A percentile compares a stretch with the other conserved stretches of the same genome.
These are phyloP conservation scores for Lindgomyces ingoldianus DNA, from an alignment of 495 filamentous ascomycete species.

Conservation along the genomic window DNA sequence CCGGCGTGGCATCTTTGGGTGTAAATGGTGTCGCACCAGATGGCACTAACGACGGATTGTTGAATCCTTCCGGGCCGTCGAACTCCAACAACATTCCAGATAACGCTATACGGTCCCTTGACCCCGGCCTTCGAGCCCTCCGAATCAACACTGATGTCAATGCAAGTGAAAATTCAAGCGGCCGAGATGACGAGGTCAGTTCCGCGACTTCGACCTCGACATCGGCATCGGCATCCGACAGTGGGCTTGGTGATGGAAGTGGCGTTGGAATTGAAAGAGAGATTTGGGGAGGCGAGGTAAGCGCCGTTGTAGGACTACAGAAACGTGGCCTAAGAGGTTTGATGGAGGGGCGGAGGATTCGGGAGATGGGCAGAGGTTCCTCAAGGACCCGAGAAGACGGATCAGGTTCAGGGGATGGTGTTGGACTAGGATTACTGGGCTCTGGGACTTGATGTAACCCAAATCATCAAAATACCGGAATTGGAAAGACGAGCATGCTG, in stretches of 20 bases:
- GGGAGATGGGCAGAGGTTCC: conserved; percentile 45
- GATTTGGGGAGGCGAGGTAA: conserved; percentile 81
- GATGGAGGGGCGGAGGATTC: conserved; percentile 90
- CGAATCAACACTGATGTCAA: conserved; percentile 45
- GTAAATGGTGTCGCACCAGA: conserved; percentile 8
- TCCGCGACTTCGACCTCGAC: conserved; percentile 35
- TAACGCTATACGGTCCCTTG: conserved; percentile 21
- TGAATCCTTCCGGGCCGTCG: neutral
- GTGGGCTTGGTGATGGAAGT: conserved; percentile 35
- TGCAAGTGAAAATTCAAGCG: neutral
- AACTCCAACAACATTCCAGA: neutral
- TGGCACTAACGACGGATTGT: conserved; percentile 5
- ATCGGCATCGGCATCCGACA: conserved; percentile 31
- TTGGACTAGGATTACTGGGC: conserved; percentile 23
- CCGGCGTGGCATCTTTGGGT: conserved; percentile 52
- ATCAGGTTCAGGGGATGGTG: conserved; percentile 14
- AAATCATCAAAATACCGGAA: neutral
- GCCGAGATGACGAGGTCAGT: conserved; percentile 29
- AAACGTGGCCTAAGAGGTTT: conserved; percentile 88
- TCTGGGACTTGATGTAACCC: conserved; percentile 1
- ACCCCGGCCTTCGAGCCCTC: conserved; percentile 32
- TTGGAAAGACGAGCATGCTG: neutral
- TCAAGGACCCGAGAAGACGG: conserved; percentile 28
- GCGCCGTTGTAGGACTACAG: conserved; percentile 93
- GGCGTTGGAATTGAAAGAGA: conserved; percentile 47